Conservation (phyloP, 805 yeast genomes). For the Clavispora vitiphila region DNA sequence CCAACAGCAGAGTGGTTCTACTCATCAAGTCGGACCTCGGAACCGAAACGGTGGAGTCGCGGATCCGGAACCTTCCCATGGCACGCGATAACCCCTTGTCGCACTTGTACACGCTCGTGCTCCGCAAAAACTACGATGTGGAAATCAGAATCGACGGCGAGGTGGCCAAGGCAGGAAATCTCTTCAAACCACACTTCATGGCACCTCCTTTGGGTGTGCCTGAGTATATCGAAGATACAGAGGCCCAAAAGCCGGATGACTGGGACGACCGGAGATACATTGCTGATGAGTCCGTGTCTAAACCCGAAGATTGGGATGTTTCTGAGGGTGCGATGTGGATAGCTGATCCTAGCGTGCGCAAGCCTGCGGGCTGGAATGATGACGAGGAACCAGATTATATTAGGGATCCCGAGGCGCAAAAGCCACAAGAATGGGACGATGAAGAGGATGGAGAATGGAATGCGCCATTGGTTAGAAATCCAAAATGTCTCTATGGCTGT, state of each 20-base stretch:
- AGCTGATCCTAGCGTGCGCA: constrained; percentile 59
- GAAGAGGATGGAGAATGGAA: constrained; percentile 86
- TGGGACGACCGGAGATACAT: constrained; percentile 74
- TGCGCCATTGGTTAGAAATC: constrained; percentile 67
- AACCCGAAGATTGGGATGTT: constrained; percentile 87
- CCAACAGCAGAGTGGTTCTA: constrained; percentile 73
- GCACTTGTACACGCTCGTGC: constrained; percentile 70
- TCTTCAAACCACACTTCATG: constrained; percentile 47
- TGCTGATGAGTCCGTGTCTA: constrained; percentile 54
- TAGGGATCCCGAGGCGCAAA: constrained; percentile 59
- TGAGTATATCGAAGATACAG: constrained; percentile 49
- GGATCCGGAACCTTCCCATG: constrained; percentile 62
- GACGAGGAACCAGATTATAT: constrained; percentile 54
- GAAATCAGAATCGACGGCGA: constrained; percentile 84
- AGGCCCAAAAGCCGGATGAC: constrained; percentile 65
- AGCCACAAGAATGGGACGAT: constrained; percentile 83
- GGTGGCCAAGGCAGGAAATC: constrained; percentile 62
- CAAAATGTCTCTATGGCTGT: constrained; percentile 73
- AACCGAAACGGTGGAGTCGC: constrained; percentile 63
- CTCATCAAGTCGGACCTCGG: constrained; percentile 55
- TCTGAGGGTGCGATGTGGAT: constrained; percentile 52
- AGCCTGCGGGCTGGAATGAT: constrained; percentile 74
- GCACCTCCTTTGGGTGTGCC: constrained; percentile 68
- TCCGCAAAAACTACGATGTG: constrained; percentile 59
- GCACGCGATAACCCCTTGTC: constrained; percentile 53